Base-by-base conservation (phyloP, 2,329 filamentous ascomycete species). In the Xylariaceae sp. region DNA sequence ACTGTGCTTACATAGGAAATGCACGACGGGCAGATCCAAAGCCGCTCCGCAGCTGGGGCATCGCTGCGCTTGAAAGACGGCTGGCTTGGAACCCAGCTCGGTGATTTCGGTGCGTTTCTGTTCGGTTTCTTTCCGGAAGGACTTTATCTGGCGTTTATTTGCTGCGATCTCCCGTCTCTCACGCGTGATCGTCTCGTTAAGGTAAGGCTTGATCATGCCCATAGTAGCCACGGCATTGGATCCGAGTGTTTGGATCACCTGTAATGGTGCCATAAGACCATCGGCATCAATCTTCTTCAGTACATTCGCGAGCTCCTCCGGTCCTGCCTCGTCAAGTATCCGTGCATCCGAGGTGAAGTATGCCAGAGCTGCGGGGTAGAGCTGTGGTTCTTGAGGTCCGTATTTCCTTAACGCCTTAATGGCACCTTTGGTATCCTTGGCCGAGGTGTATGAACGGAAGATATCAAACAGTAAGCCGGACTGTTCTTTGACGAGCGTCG, bases 1-100 rank as follows among this genome's bases (percentile, higher is more conserved):
- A 49, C 85, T 91, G 65, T 98, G 93, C 65, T 95, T 95, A 72
- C 93, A 98, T 52, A 98, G 69, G 65, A 98, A 98, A 64, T 98
- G 93, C 38, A 98, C 91, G 0, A 85, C 88, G 0, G 93, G 93
- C 11, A 97, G 73, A 54, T 96, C 91, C 16, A 97, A 75, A 21
- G 80, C 76, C 29, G 82, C 79, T 14, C 82, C 82, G 64, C 93
- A 98, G 41, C 86, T 83, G 22, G 86, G 84, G 64, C 93, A 98
- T 41, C 93, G 80, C 25, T 90, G 91, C 0, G 90, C 84, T 64
- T 94, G 88, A 74, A 98, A 97, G 1, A 94, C 86, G 17, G 85
- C 83, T 0, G 93, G 91, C 61, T 94, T 92, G 7, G 77, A 77
- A 6, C 78, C 79, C 0, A 98, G 76, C 39, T 91, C 86, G 1